Base-by-base conservation (phyloP, 345 rosid species). In the Excoecaria cochinchinensis region DNA sequence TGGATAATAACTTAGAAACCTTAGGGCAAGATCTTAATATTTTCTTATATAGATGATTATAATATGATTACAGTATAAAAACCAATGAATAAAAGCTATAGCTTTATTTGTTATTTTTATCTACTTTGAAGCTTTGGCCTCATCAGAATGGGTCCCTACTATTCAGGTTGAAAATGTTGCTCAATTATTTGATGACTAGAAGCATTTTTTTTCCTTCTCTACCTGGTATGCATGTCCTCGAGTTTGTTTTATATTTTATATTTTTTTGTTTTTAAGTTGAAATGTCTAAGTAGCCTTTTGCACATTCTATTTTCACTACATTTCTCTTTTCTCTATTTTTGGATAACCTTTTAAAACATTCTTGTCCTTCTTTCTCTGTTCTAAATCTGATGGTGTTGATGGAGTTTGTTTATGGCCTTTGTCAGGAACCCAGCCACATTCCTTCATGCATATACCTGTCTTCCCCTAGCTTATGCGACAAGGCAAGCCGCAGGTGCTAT, bases 381-480 rank as follows among this genome's bases (percentile, higher is more conserved):
- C n/a, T 22, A 24, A 76, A 55, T 55, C 24, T 66, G 73, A 64
- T 67, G 56, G 24, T 56, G 46, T 36, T 79, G 66, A 74, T 46
- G 42, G 52, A 56, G 15, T 57, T 72, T 36, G 38, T 22, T 58
- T 31, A 59, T 48, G 75, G 72, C 57, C 74, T 60, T 73, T 74
- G 39, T 55, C 84, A 94, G 98, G 97, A 94, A 92, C 70, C 95
- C 97, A 21, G 97, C 97, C 61, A 86, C 97, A 40, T 94, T 94
- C 88, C 91, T 94, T 78, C 97, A 92, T 85, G 98, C 98, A 70
- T 94, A 94, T 82, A 88, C 98, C 59, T 94, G 98, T 81, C 97
- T 94, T 85, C 97, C 98, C 71, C 97, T 94, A 81, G 86, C 90
- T 67, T 82, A 85, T 79, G 88, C 86, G 39, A 85, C 91, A 78